Evolutionary conservation across 768 basidiomycete genomes (phyloP), one percentile per base, ranked within the genome.

Genomic region (Butyriboletus loyo): DNA sequence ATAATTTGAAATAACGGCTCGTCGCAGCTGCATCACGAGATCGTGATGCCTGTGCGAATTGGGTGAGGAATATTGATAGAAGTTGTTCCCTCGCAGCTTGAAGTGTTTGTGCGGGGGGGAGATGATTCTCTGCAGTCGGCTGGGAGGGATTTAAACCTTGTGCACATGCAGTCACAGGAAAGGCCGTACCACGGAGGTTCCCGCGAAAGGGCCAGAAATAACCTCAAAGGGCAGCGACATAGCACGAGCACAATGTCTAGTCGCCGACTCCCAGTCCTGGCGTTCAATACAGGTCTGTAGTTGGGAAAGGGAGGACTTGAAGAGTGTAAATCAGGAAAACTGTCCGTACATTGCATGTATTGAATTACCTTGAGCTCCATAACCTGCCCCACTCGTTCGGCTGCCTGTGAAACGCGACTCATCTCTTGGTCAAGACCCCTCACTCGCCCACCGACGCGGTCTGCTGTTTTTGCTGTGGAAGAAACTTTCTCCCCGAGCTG

Each of bases 201-300:
- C 92, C 7, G 96, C 91, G 63, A 97, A 98, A 4, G 81, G 78
- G 4, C 92, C 92, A 25, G 84, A 81, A 27, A 89, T 82, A 34
- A 99, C 85, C 38, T 87, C 83, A 7, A 72, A 63, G 2, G 94
- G 88, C 14, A 97, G 75, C 0, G 87, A 76, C 89, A 96, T 95
- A 2, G 94, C 96, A 21, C 92, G 77, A 30, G 90, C 85, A 70
- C 95, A 96, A 63, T 92, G 87, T 52, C 92, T 80, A 1, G 94
- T 85, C 4, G 97, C 97, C 3, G 89, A 82, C 67, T 99, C 97
- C 97, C 97, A 99, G 63, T 98, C 97, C 58, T 89, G 82, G 40
- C 74, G 75, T 28, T 88, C 85, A 28, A 98, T 94, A 14, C 82
- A 73, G 10, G 73, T 60, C 41, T 81, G 76, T 14, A 87, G 68